Conservation (phyloP, 2,329 filamentous ascomycete genomes). For the Teratosphaeria viscida region DNA sequence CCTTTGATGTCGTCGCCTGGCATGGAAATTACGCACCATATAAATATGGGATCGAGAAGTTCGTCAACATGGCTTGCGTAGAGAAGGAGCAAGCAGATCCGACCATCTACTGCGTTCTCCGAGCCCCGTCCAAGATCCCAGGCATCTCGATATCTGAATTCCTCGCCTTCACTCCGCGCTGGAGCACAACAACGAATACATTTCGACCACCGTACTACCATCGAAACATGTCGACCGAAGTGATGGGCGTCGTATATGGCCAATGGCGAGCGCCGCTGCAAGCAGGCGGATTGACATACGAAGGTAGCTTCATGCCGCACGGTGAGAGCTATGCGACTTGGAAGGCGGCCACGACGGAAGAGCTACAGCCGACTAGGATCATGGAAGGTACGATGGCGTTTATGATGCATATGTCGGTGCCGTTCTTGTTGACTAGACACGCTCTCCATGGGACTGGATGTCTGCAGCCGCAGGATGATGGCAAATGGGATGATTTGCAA, state of each 20-base stretch:
- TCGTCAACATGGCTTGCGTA: conserved; percentile 43
- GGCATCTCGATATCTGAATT: conserved; percentile 53
- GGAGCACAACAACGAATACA: conserved; percentile 56
- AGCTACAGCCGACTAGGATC: conserved; percentile 1
- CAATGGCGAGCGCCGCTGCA: neutral
- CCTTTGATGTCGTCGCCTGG: conserved; percentile 61
- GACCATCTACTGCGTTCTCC: conserved; percentile 53
- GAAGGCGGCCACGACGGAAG: neutral
- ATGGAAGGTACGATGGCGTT: conserved; percentile 8
- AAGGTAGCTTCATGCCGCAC: conserved; percentile 11
- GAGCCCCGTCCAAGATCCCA: conserved; percentile 44
- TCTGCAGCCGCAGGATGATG: conserved; percentile 1
- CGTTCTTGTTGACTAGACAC: conserved; percentile 5
- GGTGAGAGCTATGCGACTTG: conserved; percentile 9
- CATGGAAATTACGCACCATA: conserved; percentile 53
- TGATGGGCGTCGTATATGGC: conserved; percentile 19
- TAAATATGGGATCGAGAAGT: conserved; percentile 47
- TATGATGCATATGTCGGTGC: conserved; percentile 8
- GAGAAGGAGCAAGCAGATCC: conserved; percentile 55
- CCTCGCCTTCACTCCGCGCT: conserved; percentile 59
- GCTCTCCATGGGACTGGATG: conserved; percentile 5
- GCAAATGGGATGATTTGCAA: conserved; percentile 5
- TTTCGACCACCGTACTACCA: conserved; percentile 64
- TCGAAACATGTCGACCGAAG: conserved; percentile 54
- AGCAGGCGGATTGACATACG: conserved; percentile 9